Conservation (phyloP, 345 rosid genomes). For the Citrus mangshanensis region DNA sequence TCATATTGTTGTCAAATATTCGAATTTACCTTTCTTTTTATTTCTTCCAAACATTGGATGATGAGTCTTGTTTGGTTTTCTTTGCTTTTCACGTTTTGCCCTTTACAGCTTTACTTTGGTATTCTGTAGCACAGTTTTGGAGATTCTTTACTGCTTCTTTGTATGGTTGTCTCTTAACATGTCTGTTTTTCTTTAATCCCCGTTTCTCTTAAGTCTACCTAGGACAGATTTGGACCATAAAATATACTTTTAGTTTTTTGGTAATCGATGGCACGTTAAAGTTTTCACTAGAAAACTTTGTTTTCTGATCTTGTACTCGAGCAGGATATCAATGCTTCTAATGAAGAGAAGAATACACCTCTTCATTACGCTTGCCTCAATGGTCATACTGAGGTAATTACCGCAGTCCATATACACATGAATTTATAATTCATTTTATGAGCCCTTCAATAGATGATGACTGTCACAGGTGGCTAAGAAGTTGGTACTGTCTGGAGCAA, state of each 20-base stretch:
- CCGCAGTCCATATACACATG: neutral
- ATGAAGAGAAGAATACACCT: constrained; percentile 80
- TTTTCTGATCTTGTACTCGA: constrained; percentile 8
- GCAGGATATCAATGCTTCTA: constrained; percentile 70
- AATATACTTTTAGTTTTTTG: neutral
- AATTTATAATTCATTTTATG: neutral
- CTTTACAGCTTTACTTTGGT: neutral
- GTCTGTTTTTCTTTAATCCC: no score
- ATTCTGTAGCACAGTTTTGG: neutral
- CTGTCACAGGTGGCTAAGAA: constrained; percentile 66
- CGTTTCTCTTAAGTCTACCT: no score
- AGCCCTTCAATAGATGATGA: neutral
- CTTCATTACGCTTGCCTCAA: constrained; percentile 94
- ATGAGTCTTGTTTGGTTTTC: neutral
- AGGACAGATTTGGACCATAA: no score
- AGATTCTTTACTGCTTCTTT: neutral
- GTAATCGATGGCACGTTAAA: neutral
- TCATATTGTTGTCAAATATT: no score
- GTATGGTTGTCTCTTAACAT: no score
- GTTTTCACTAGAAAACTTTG: neutral
- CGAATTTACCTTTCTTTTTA: neutral
- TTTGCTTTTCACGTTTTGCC: neutral
- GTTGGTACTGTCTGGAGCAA: constrained; percentile 77
- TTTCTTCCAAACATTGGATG: neutral
- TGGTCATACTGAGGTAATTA: constrained; percentile 74